A percentile compares a stretch with the other conserved stretches of the same genome.
These are phyloP conservation scores for Logfia minima DNA, from an alignment of 129 eudicot species.

Conservation along the genomic window DNA sequence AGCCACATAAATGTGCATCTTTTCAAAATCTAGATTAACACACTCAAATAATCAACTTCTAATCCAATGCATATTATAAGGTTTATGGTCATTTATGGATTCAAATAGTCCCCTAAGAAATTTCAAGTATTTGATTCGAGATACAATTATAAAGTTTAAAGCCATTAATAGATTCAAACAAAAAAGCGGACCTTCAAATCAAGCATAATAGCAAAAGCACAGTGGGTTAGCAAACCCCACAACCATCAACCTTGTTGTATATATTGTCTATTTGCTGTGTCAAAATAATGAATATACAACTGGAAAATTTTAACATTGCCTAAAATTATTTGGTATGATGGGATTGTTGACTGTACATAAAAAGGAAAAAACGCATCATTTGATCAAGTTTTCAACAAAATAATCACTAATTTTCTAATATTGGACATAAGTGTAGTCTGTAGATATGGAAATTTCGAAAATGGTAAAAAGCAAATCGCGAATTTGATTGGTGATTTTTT, in stretches of 20 bases:
- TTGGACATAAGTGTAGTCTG: background rate
- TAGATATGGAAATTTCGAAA: no score
- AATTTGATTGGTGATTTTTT: no score
- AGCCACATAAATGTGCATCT: constrained; percentile 33
- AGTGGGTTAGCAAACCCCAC: constrained; percentile 17
- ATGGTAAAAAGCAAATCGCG: no score
- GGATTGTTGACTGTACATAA: background rate
- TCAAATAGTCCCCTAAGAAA: background rate
- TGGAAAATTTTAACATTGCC: constrained; percentile 4
- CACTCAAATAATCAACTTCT: background rate
- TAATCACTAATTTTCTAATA: background rate
- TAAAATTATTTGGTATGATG: constrained; percentile 21
- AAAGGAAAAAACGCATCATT: background rate
- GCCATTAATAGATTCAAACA: constrained; percentile 21
- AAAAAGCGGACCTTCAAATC: constrained; percentile 1
- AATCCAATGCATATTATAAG: constrained; percentile 1
- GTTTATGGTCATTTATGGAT: constrained; percentile 11
- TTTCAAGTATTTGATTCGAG: background rate
- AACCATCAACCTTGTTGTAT: constrained; percentile 12
- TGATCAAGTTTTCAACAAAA: background rate
- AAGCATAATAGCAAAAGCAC: background rate
- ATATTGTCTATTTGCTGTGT: constrained; percentile 12
- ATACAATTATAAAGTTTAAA: background rate
- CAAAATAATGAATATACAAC: constrained; percentile 23
- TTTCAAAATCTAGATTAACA: constrained; percentile 25